Evolutionary conservation across 306 rosid species (phyloP).

Genomic region (Lathyrus tuberosus): DNA sequence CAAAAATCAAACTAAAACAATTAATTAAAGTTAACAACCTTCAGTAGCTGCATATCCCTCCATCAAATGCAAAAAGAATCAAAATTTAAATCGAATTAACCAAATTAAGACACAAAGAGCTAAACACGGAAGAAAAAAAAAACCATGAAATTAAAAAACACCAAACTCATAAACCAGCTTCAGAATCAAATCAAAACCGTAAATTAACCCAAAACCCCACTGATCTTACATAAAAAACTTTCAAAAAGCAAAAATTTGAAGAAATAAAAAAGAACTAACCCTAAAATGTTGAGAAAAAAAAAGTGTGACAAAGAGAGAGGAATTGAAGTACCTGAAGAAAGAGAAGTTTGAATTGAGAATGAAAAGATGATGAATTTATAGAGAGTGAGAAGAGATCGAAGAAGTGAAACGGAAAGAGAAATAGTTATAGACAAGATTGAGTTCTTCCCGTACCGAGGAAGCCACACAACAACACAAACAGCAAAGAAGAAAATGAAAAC

Average conservation of each 20-base stretch:
- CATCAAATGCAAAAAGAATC: slow-evolving; percentile 22
- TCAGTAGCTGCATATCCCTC: not conserved
- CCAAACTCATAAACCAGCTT: not conserved
- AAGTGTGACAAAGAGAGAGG: not conserved
- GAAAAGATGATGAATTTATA: slow-evolving; percentile 5
- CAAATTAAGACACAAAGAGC: not conserved
- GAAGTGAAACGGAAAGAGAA: slow-evolving; percentile 13
- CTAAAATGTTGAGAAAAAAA: slow-evolving; percentile 41
- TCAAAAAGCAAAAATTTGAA: not conserved
- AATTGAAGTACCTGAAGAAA: slow-evolving; percentile 33
- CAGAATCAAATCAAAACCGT: slow-evolving; percentile 32
- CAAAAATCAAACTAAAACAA: not conserved
- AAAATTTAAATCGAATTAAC: slow-evolving; percentile 17
- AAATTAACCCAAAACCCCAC: not conserved
- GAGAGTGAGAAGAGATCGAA: slow-evolving; percentile 43
- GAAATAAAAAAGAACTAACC: slow-evolving; percentile 35
- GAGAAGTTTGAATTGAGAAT: slow-evolving; percentile 12
- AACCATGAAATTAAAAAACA: not conserved
- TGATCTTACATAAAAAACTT: slow-evolving; percentile 38
- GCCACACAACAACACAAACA: slow-evolving; percentile 40
- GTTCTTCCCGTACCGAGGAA: slow-evolving; percentile 42
- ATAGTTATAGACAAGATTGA: slow-evolving; percentile 47
- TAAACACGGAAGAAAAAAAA: not conserved
- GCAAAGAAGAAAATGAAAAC: slow-evolving; percentile 24
- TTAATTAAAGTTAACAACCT: slow-evolving; percentile 15